Base-by-base conservation (phyloP, 768 basidiomycete genomes). In the Phanerochaete sordida region DNA sequence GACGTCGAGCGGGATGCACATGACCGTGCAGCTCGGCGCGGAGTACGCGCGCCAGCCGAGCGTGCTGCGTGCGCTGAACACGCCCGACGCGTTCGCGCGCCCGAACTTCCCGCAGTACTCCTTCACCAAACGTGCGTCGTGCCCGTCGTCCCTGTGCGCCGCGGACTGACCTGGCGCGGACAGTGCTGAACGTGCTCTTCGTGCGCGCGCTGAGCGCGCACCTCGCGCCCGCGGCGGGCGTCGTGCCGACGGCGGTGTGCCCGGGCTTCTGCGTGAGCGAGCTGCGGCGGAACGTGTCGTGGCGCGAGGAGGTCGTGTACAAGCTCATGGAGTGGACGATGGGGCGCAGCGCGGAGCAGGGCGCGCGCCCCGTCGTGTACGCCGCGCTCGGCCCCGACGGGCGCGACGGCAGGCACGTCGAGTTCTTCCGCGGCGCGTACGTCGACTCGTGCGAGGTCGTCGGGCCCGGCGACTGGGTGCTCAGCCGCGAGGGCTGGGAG, bases 1-100 rank as follows among this genome's bases (percentile, higher is more conserved):
- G n/a, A 76, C 81, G 2, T 57, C 76, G 0, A 83, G 81, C 56
- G 81, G 74, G 23, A 57, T 73, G 0, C 81, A 82, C 57, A 35
- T 24, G 21, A 43, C 8, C 31, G 44, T 37, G 27, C n/a, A 30
- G 6, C 75, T 58, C 1, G 49, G 43, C 30, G 50, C 27, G n/a
- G 46, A 60, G 5, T 35, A 27, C 19, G 13, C 37, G 4, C 2
- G 44, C 21, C 23, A 11, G 7, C 50, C 63, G 12, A 65, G 64
- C 24, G 2, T 52, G 4, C 33, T 33, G 19, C 51, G 28, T 5
- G 51, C 51, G 6, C 23, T 52, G n/a, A 52, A 33, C 51, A 48
- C 21, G 6, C 30, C 21, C 1, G 51, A 31, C 19, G 51, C 1
- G 1, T 37, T 9, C 21, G 23, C 30, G 13, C 19, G 15, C 9